Base-by-base conservation (phyloP, 1,284 basidiomycete genomes). In the Wolfiporia cocos region DNA sequence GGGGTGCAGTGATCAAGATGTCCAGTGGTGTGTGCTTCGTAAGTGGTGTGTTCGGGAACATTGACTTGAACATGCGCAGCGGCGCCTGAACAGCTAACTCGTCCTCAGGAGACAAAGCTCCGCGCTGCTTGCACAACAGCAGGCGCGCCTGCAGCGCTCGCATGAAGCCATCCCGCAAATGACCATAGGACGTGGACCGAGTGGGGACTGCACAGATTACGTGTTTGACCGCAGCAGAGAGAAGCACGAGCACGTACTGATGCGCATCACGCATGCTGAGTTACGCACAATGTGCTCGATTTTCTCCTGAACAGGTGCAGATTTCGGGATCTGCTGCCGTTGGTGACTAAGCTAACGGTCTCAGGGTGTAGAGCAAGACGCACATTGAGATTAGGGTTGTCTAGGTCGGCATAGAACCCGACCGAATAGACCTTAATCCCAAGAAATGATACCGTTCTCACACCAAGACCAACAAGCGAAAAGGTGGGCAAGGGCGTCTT, bases 121-220 rank as follows among this genome's bases (percentile, higher is more conserved):
- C 76, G 11, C 67, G 63, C 50, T 77, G 69, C 40, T 71, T 69
- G 26, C 72, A 75, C 7, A 73, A 59, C 29, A 74, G 69, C 49
- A 90, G 67, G 10, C 89, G 80, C 0, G 70, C 68, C 49, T 82
- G 77, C 24, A 94, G 61, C 5, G 90, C 74, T 26, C 92, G 78
- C 57, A 88, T 71, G 55, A 93, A 92, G 1, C 86, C 92, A 56
- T 94, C 91, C 18, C 92, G 76, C 15, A 94, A 68, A 56, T 94
- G 92, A 15, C 76, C 73, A 57, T 84, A 90, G 5, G 83, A 86
- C 0, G 91, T 94, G 23, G 73, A 73, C 12, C 91, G 77, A 1
- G 86, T 86, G 2, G 91, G 90, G 12, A 92, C 90, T 91, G 40
- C 7, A 29, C 40, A 37, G 11, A 5, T 33, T 39, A 36, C 41